Base-by-base conservation (phyloP, 2,329 filamentous ascomycete species). In the Fusarium coicis region DNA sequence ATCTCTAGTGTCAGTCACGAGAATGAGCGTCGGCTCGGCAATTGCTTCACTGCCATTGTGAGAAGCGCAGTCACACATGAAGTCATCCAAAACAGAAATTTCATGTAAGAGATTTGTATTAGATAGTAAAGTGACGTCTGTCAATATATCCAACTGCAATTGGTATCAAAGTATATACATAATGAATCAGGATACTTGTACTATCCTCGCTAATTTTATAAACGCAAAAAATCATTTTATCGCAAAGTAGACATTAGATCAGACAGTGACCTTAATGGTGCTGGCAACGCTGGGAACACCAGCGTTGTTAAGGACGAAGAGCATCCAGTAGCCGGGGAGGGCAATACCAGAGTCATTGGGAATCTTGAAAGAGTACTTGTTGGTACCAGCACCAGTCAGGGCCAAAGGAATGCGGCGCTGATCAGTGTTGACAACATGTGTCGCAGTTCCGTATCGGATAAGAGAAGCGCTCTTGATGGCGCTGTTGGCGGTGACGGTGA, bases 261-360 rank as follows among this genome's bases (percentile, higher is more conserved):
- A 75, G 4, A 34, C 26, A 4, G 63, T 74, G 16, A 75, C 67
- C 50, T 74, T 65, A 16, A 74, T 74, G 10, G 71, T 74, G 14
- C 58, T 50, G 5, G 73, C 73, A 59, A 75, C 70, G 12, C 70
- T 74, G 19, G 73, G 73, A 4, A 75, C 73, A 1, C 73, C 73
- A 12, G 34, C 62, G 18, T 49, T 32, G 57, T 74, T 75, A 15
- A 75, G 56, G 2, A 75, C 73, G 47, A 75, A 75, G 4, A 75
- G 44, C 73, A 75, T 75, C 73, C 73, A 75, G 56, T 75, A 75
- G 10, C 73, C 73, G 1, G 73, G 73, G 3, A 75, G 39, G 18
- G 73, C 73, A 28, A 75, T 60, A 7, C 73, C 73, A 4, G 73
- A 50, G 6, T 75, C 73, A 36, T 43, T 26, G 6, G 73, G 73